Percentiles rank a stretch among this genome's conserved stretches.
Evolutionary conservation across 345 rosid species (phyloP).

Genomic region (Eucalyptus cladocalyx): DNA sequence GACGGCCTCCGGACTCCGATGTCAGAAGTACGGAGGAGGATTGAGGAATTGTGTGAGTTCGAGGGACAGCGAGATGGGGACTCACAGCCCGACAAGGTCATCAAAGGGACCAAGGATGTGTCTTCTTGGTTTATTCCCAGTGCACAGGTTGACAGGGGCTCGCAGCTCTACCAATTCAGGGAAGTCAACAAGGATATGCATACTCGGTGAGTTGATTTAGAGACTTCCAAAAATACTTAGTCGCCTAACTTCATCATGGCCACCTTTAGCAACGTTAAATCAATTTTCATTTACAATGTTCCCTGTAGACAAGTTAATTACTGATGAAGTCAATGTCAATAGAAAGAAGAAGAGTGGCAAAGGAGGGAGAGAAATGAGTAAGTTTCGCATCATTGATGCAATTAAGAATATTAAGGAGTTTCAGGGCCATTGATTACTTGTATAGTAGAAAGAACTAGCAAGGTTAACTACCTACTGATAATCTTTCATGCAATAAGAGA

Average conservation of each 20-base stretch:
- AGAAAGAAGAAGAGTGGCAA: neutral
- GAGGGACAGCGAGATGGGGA: too few relatives aligned
- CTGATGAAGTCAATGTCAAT: neutral
- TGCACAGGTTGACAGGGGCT: neutral
- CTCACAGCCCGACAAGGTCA: too few relatives aligned
- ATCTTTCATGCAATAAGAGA: neutral
- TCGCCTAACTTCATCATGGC: neutral
- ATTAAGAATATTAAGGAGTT: neutral
- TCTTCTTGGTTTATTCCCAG: too few relatives aligned
- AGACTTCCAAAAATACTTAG: neutral
- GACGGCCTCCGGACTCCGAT: too few relatives aligned
- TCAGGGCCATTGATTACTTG: neutral
- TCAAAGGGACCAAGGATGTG: too few relatives aligned
- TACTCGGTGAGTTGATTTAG: neutral
- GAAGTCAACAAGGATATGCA: neutral
- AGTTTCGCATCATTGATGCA: neutral
- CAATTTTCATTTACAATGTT: neutral
- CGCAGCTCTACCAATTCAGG: neutral
- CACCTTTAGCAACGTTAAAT: neutral
- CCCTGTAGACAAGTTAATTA: neutral
- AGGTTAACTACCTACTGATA: neutral
- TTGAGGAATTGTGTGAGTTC: too few relatives aligned
- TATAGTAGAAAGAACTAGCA: neutral
- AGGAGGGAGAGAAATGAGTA: neutral
- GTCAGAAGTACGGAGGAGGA: slow-evolving; percentile 58